Base-by-base conservation (phyloP, 306 rosid species). In the Trichosanthes truncata region DNA sequence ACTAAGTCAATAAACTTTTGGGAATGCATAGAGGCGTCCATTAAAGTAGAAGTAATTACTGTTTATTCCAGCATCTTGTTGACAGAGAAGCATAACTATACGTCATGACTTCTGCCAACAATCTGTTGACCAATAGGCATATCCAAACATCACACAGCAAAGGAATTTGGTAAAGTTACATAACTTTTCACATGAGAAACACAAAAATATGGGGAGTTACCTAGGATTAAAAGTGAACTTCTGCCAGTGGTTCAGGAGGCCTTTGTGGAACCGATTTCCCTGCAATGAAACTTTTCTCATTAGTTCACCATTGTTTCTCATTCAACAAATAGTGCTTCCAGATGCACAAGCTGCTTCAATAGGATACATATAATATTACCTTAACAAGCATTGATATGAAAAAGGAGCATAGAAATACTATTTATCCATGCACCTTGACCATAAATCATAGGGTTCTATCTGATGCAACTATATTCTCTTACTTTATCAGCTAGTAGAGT, bases 221-320 rank as follows among this genome's bases (percentile, higher is more conserved):
- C 98, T 92, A 67, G 98, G 98, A 87, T 94, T 94, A 80, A 94
- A 94, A 61, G 97, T 89, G 83, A 86, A 92, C 88, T 89, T 94
- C 74, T 92, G 97, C 98, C 98, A 92, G 87, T 94, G 98, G 84
- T 46, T 84, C 81, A 88, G 87, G 65, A 94, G 87, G 83, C 89
- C 92, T 86, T 92, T 94, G 89, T 94, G 93, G 86, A 94, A 86
- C 85, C 98, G 96, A 49, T 87, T 92, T 67, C 97, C 98, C 97
- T 94, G 79, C 74, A 82, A 81, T 81, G 78, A 79, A 36, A 29
- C 11, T 20, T 38, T 71, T 41, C 20, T 71, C 51, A 40, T 20
- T 40, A 38, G 11, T 7, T 38, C 53, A 46, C 21, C 53, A 29
- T 31, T 65, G n/a, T n/a, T n/a, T n/a, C n/a, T n/a, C n/a, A n/a